phyloP scores from a whole-genome alignment of 257 asterid species.

The Fraxinus pennsylvanica region DNA sequence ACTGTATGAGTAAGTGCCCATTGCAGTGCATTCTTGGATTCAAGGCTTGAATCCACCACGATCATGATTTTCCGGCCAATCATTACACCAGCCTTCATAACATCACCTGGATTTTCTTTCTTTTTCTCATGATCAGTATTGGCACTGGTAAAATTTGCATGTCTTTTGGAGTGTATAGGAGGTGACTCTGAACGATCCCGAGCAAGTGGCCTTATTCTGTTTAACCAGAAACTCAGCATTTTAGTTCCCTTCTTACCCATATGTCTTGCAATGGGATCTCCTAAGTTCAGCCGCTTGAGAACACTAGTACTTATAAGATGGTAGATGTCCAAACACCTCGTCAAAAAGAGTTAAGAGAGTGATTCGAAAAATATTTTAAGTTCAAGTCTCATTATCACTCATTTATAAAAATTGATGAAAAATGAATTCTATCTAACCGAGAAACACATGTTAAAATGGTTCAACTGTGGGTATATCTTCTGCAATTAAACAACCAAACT shows the following conservation, averaged over 20 bases:
- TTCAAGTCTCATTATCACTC: not conserved
- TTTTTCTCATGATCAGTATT: slow-evolving; percentile 21
- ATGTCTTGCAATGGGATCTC: not conserved
- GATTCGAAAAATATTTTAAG: not conserved
- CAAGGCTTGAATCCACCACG: slow-evolving; percentile 63
- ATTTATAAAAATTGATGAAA: slow-evolving; percentile 9
- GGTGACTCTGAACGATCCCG: slow-evolving; percentile 52
- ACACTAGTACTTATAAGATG: not conserved
- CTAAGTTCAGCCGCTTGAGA: not conserved
- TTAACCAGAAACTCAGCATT: slow-evolving; percentile 67
- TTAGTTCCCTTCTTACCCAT: slow-evolving; percentile 58
- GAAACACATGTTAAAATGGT: not conserved
- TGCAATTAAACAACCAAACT: not conserved
- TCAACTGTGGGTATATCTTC: not conserved
- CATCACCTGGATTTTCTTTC: slow-evolving; percentile 15
- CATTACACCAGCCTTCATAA: slow-evolving; percentile 14
- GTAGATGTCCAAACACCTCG: not conserved
- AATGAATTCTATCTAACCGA: not conserved
- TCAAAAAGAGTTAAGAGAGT: not conserved
- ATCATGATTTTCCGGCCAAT: slow-evolving; percentile 74
- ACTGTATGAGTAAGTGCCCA: slow-evolving; percentile 81
- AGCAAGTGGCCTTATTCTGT: slow-evolving; percentile 66
- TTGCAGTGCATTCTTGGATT: slow-evolving; percentile 62
- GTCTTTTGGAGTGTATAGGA: slow-evolving; percentile 30
- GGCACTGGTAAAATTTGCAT: not conserved